phyloP scores from a whole-genome alignment of 371 early-diverging fungal genomes.

The Rhizopus stolonifer region DNA sequence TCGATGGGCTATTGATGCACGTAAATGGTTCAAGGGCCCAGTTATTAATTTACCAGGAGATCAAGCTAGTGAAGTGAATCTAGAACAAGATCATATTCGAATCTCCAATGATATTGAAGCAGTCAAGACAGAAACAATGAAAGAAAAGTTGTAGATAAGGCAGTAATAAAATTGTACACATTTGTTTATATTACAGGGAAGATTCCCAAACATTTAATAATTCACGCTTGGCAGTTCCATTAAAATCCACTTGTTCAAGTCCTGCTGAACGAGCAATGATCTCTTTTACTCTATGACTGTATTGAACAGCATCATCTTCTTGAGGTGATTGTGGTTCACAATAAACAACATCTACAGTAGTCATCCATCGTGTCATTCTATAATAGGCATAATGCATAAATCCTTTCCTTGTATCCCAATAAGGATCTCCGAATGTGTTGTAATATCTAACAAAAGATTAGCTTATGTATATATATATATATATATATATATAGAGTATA shows the following conservation, averaged over 20 bases:
- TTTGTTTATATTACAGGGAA: background rate
- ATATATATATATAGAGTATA: background rate
- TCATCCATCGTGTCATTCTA: conserved; percentile 46
- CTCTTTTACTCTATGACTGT: conserved; percentile 30
- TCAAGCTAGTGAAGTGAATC: conserved; percentile 25
- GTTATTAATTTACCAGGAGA: conserved; percentile 30
- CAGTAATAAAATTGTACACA: too few relatives aligned
- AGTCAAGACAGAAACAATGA: too few relatives aligned
- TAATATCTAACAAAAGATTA: conserved; percentile 25
- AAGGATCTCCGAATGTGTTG: conserved; percentile 37
- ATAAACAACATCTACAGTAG: conserved; percentile 36
- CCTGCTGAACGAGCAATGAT: conserved; percentile 27
- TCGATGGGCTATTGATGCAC: conserved; percentile 48
- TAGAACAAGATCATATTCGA: conserved; percentile 26
- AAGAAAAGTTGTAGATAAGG: too few relatives aligned
- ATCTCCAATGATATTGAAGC: background rate
- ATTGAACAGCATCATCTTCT: conserved; percentile 17
- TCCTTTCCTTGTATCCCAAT: conserved; percentile 50
- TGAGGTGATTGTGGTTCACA: conserved; percentile 20
- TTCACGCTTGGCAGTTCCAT: conserved; percentile 45
- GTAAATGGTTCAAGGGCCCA: conserved; percentile 52
- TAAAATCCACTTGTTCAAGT: conserved; percentile 33
- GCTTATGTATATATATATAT: too few relatives aligned
- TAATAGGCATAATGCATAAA: conserved; percentile 46
- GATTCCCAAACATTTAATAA: conserved; percentile 21